Evolutionary conservation across 371 early-diverging fungal species (phyloP).

Genomic region (Sporodiniella umbellata): DNA sequence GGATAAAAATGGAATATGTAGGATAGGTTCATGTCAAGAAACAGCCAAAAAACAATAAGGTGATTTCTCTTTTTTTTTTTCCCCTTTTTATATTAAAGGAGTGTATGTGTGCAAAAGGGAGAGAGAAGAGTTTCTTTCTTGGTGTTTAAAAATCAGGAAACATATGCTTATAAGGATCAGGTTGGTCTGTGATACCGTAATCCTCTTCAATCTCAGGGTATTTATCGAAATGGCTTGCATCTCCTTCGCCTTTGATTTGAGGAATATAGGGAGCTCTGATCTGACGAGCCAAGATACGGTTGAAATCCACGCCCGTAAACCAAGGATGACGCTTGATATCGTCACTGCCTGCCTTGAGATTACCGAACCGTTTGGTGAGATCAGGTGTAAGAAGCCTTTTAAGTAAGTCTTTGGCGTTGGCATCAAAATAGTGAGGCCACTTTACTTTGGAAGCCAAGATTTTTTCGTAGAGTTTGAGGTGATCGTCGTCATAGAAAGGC

Average conservation of each 20-base stretch:
- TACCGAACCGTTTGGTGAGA: conserved; percentile 88
- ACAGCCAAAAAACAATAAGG: too few relatives aligned
- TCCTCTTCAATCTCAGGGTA: conserved; percentile 76
- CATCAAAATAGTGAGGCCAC: conserved; percentile 91
- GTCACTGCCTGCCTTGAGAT: conserved; percentile 79
- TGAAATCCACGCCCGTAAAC: conserved; percentile 84
- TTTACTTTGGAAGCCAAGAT: conserved; percentile 83
- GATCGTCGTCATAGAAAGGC: conserved; percentile 95
- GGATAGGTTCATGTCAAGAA: too few relatives aligned
- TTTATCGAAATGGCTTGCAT: conserved; percentile 87
- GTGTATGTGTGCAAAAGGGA: too few relatives aligned
- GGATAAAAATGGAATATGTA: too few relatives aligned
- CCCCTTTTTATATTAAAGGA: not conserved
- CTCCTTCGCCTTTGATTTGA: conserved; percentile 74
- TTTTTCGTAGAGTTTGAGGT: conserved; percentile 88
- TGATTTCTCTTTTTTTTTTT: not conserved
- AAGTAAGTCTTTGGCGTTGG: conserved; percentile 87
- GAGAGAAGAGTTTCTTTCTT: too few relatives aligned
- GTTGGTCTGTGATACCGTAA: conserved; percentile 28
- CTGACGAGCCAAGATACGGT: conserved; percentile 48
- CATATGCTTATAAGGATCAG: conserved; percentile 27
- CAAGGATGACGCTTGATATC: conserved; percentile 85
- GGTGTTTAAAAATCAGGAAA: conserved; percentile 23
- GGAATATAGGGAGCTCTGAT: conserved; percentile 82
- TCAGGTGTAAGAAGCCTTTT: conserved; percentile 85